Base-by-base conservation (phyloP, 169 alveolate genomes). In the Plasmodium falciparum region DNA sequence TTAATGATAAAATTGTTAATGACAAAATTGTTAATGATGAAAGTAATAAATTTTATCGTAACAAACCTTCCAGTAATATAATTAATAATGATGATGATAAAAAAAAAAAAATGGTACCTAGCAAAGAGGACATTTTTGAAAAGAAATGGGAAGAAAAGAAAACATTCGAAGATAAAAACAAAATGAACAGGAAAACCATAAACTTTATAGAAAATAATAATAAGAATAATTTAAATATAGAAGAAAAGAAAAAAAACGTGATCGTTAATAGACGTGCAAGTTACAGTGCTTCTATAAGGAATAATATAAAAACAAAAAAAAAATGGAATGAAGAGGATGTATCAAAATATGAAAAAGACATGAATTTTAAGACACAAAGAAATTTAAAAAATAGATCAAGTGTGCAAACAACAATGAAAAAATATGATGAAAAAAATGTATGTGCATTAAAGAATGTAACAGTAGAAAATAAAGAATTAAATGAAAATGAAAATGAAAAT, bases 201-300 rank as follows among this genome's bases (percentile, higher is more conserved):
- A 73, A 58, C 22, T 15, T 73, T 15, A 61, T 39, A 15, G 73
- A 24, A 2, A 12, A 61, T 45, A 58, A 50, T 39, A 61, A 8
- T 15, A 7, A 56, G 13, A 56, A 73, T 1, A n/a, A 3, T 11
- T 15, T 56, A 47, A 8, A 6, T 56, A 59, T 56, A 2, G 4
- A 52, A 12, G 45, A 59, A 24, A 47, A 65, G n/a, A 59, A 26
- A 6, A 58, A 33, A 47, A 50, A 50, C 13, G 26, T 26, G 17
- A 45, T 43, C 2, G 63, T 29, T 45, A 78, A 67, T 43, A 24
- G 76, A 9, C 49, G 89, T 22, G 89, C 89, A 13, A 78, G 89
- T 20, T 66, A 78, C 67, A 78, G 71, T 45, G 61, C 67, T 17
- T 49, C 4, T 17, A 22, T 69, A 20, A n/a, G 69, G 54, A 58